Evolutionary conservation across 257 asterid genomes (phyloP), one percentile per base, ranked within the genome.

Genomic region (Buddleja alternifolia): DNA sequence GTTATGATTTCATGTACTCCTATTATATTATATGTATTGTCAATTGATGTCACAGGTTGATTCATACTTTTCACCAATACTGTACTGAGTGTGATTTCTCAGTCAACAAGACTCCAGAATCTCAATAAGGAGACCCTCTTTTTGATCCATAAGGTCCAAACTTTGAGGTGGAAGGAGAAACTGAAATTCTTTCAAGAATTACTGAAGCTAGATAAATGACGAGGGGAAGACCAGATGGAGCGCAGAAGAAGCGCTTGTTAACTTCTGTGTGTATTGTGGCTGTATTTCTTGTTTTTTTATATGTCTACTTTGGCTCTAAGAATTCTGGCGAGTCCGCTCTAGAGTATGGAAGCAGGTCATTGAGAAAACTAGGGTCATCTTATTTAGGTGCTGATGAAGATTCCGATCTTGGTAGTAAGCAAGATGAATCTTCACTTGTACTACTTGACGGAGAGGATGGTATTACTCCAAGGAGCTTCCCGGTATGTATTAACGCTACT

Each of bases 341-440:
- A 32, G 91, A 87, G 80, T 89, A 92, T 63, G 96, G 98, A 41
- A 92, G 95, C 83, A 81, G 93, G 21, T 90, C 97, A 32, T 81
- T 92, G 88, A 88, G 88, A 80, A 92, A 82, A 72, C 77, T 92
- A 15, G 98, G 98, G 36, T 81, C 97, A 56, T 86, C 98, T 46
- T 89, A 92, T 79, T 77, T 92, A 81, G 84, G 94, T 50, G 95
- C 92, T 56, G 96, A 89, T 77, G 98, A 92, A 72, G 96, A 89
- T 72, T 66, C 89, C 60, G 96, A 86, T 69, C 83, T 80, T 72
- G 77, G 83, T 67, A 70, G 77, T 73, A 88, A 88, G 82, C 91
- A 80, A 65, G 90, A 82, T 69, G 90, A 84, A 66, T 40, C 88
- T 50, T 73, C 80, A 16, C 42, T 90, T 54, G 83, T 79, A 45